Evolutionary conservation across 2,329 filamentous ascomycete genomes (phyloP).

Genomic region (Exophiala aquamarina): DNA sequence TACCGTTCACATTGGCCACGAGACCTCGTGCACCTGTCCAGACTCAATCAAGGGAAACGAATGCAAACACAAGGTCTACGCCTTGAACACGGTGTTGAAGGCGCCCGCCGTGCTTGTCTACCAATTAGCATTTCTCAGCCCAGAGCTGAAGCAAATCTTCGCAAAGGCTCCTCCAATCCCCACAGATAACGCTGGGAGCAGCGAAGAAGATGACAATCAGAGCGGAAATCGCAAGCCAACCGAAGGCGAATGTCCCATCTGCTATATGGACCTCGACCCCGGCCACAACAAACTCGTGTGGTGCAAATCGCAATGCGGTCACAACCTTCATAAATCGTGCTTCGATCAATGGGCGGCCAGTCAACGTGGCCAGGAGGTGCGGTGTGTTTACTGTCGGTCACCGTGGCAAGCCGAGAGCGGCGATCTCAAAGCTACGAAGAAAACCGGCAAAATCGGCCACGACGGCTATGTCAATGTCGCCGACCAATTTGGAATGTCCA

Average conservation of each 20-base stretch:
- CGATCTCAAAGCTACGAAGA: constrained; percentile 33
- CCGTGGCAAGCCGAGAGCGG: constrained; percentile 38
- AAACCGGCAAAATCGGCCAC: constrained; percentile 29
- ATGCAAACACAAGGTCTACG: constrained; percentile 56
- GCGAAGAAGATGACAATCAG: constrained; percentile 35
- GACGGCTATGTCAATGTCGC: constrained; percentile 50
- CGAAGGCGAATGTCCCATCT: constrained; percentile 64
- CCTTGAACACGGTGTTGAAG: constrained; percentile 57
- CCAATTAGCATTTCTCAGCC: constrained; percentile 59
- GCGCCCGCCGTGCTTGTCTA: constrained; percentile 56
- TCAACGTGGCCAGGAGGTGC: constrained; percentile 34
- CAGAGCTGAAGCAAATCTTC: constrained; percentile 59
- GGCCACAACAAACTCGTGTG: constrained; percentile 51
- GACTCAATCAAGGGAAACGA: constrained; percentile 56
- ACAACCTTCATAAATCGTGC: constrained; percentile 61
- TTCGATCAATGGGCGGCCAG: constrained; percentile 55
- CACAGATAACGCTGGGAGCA: constrained; percentile 35
- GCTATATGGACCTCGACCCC: constrained; percentile 56
- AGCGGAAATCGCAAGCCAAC: constrained; percentile 54
- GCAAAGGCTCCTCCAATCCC: constrained; percentile 52
- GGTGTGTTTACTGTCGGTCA: constrained; percentile 48
- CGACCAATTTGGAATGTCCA: constrained; percentile 40
- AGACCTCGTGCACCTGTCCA: constrained; percentile 57
- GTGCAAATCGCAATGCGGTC: constrained; percentile 62
- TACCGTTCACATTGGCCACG: constrained; percentile 51